Base-by-base conservation (phyloP, 2,329 filamentous ascomycete genomes). In the Xylaria sp. region DNA sequence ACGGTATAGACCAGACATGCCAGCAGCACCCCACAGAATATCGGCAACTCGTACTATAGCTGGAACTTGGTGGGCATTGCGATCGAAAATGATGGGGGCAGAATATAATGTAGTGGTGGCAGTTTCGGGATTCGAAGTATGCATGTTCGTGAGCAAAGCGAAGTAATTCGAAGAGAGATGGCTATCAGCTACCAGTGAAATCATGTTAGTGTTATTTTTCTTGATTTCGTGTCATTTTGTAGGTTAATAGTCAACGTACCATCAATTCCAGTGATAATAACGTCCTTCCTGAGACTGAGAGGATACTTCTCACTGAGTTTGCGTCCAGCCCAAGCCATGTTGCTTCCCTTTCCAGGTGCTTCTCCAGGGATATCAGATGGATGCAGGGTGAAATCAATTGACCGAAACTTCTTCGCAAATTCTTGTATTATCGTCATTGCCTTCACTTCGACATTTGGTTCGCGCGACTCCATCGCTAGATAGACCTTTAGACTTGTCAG, bases 301-400 rank as follows among this genome's bases (percentile, higher is more conserved):
- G 83, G 76, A 72, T 91, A 91, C 72, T 84, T 88, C 72, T 85
- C 84, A 75, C 87, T 89, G 58, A 90, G 82, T 76, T 89, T 88
- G 69, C 86, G 85, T 10, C 89, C 90, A 20, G 89, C 89, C 88
- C 90, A 93, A 58, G 87, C 86, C 67, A 91, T 84, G 77, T 93
- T 93, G 80, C 90, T 92, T 69, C 90, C 90, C 75, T 93, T 93
- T 65, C 90, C 90, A 61, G 90, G 88, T 56, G 90, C 86, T 75
- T 93, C 90, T 13, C 88, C 87, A 3, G 86, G 85, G 58, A 92
- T 86, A 61, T 87, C 87, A 25, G 83, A 79, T 0, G 90, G 90
- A 73, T 93, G 90, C 13, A 91, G 78, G 2, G 89, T 92, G 75
- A 87, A 89, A 72, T 88, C 86, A 72, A 93, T 89, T 65, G 84